Evolutionary conservation across 805 yeast genomes (phyloP), one percentile per base, ranked within the genome.

Genomic region (Pachysolen tannophilus): DNA sequence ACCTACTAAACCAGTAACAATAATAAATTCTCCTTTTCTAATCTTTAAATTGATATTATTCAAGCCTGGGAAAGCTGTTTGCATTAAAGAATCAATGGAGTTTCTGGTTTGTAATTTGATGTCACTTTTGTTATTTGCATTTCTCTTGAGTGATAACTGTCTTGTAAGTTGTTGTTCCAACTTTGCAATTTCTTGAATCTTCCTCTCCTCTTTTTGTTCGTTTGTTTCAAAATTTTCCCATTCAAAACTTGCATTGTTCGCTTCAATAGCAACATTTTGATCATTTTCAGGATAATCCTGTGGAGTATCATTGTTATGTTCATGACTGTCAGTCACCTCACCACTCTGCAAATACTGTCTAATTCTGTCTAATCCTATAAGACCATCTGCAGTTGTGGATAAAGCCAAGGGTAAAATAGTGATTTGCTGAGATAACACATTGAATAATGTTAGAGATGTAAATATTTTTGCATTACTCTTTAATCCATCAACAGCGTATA

Each of bases 1-100:
- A 8, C 94, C 94, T 46, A 83, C 78, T 2, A 76, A 56, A 14
- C 94, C 94, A 1, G 86, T 79, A 14, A 82, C 66, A 35, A 79
- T 76, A 6, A 83, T 56, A 30, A 84, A 70, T 47, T 82, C 90
- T 10, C 82, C 81, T 37, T 69, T 69, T 32, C 62, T 54, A 29
- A 83, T 58, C 1, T 55, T 47, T 20, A 83, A 56, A 41, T 72
- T 60, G 35, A 82, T 54, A 48, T 81, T 46, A 26, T 49, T 40
- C 54, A 78, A 50, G 45, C 86, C 72, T 31, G 65, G 42, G 49
- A 67, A 67, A 18, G 45, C 34, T 38, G 65, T 44, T 23, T 39
- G 20, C 17, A 37, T 20, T 16, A 27, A n/a, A 14, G 33, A 29
- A n/a, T 35, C 39, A 4, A 14, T 29, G 15, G 23, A 23, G 8